phyloP scores from a whole-genome alignment of 1,284 basidiomycete species.

The Ustilago loliicola region DNA sequence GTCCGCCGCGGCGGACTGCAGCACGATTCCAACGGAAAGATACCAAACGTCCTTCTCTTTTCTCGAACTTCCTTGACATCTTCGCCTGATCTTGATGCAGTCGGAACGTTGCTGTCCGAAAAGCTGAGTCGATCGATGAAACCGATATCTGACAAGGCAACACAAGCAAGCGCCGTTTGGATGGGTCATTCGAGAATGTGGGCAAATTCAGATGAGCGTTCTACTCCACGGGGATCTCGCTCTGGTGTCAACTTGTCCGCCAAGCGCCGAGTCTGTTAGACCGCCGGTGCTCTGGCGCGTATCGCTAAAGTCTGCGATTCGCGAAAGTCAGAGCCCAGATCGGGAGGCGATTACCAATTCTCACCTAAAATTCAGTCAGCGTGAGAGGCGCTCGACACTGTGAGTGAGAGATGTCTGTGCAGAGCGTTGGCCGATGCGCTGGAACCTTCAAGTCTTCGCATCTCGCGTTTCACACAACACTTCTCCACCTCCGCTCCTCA shows the following conservation, averaged over 20 bases:
- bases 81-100: background rate
- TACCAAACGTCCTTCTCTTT: no score
- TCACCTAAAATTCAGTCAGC: constrained; percentile 6
- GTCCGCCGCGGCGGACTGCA: background rate
- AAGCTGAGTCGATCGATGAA: no score
- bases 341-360: background rate
- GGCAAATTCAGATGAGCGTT: no score
- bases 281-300: no score
- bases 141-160: no score
- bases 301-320: no score
- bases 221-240: no score
- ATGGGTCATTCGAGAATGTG: no score
- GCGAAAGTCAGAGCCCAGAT: background rate
- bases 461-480: constrained; percentile 9
- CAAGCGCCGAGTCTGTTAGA: no score
- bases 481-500: background rate
- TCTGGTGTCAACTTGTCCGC: no score
- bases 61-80: background rate
- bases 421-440: constrained; percentile 29
- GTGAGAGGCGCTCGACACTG: background rate
- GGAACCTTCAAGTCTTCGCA: constrained; percentile 24
- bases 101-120: no score
- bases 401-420: constrained; percentile 25
- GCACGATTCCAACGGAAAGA: background rate
- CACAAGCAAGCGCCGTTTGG: no score